Conservation (phyloP, 805 yeast genomes). For the Wickerhamomyces xylosicus region DNA sequence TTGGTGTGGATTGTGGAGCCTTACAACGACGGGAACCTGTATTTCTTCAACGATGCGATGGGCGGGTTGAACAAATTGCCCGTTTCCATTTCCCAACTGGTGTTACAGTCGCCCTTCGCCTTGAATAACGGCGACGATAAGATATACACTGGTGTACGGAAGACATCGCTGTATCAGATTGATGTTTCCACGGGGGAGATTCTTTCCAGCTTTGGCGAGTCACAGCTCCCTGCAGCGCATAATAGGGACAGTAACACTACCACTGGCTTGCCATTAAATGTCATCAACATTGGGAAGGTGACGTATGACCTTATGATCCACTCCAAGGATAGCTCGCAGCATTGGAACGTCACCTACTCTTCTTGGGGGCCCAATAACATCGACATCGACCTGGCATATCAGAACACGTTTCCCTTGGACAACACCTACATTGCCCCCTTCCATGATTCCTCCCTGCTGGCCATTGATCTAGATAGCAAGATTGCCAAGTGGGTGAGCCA, state of each 20-base stretch:
- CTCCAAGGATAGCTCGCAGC: constrained; percentile 23
- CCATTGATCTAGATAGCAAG: constrained; percentile 57
- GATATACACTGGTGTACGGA: constrained; percentile 77
- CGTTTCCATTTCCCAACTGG: constrained; percentile 65
- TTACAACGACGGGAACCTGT: constrained; percentile 75
- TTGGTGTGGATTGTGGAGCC: constrained; percentile 88
- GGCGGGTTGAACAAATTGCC: constrained; percentile 76
- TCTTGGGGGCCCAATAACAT: constrained; percentile 89
- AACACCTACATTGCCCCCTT: constrained; percentile 75
- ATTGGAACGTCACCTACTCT: constrained; percentile 81
- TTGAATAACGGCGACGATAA: constrained; percentile 52
- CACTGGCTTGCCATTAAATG: constrained; percentile 17
- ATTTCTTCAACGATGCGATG: constrained; percentile 60
- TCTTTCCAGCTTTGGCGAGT: constrained; percentile 51
- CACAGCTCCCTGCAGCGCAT: constrained; percentile 9
- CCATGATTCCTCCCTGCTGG: constrained; percentile 70
- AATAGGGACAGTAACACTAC: constrained; percentile 4
- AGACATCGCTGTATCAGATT: constrained; percentile 65
- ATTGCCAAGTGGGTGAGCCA: constrained; percentile 73
- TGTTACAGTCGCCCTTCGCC: constrained; percentile 79
- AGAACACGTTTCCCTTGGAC: constrained; percentile 46
- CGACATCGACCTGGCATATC: constrained; percentile 41
- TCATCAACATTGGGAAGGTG: constrained; percentile 58
- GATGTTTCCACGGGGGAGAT: constrained; percentile 70
- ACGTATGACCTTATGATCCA: constrained; percentile 70